Percentiles rank a stretch among this genome's conserved stretches.
Evolutionary conservation across 2,329 filamentous ascomycete genomes (phyloP).

Genomic region (Gaeumannomyces sp.): DNA sequence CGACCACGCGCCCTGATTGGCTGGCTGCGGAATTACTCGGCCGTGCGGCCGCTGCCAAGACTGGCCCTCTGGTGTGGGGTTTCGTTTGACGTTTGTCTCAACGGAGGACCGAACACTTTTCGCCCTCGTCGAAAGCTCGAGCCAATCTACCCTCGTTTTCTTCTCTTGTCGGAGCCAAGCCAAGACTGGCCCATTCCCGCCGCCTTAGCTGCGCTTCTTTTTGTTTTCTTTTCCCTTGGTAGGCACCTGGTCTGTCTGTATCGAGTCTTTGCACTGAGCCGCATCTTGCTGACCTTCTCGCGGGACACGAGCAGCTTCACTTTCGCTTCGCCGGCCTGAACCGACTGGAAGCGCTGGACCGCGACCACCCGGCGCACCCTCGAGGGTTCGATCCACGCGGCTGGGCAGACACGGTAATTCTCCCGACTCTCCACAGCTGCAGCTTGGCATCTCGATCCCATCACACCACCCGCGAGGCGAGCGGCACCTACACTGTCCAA

Average conservation of each 20-base stretch:
- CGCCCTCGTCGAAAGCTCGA: neutral
- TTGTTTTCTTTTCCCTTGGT: neutral
- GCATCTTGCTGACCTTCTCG: neutral
- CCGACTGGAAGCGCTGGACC: slow-evolving; percentile 9
- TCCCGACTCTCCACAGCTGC: too few species aligned
- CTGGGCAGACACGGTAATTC: neutral
- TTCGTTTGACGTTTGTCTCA: slow-evolving; percentile 6
- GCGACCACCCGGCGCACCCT: slow-evolving; percentile 2
- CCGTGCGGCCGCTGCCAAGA: neutral
- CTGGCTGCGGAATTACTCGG: neutral
- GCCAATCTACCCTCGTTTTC: neutral
- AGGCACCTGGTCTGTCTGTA: neutral
- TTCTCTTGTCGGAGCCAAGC: neutral
- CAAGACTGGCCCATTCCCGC: neutral
- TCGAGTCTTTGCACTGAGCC: neutral
- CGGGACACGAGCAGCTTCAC: neutral
- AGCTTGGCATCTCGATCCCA: neutral
- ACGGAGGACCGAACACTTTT: neutral
- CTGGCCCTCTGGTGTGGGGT: neutral
- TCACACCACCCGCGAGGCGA: neutral
- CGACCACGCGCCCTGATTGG: neutral
- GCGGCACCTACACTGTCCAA: neutral
- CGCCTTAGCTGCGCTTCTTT: neutral
- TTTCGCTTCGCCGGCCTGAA: neutral
- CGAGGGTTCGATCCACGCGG: slow-evolving; percentile 1